Conservation (phyloP, 331 rosid genomes). For the Prunus yedoensis region DNA sequence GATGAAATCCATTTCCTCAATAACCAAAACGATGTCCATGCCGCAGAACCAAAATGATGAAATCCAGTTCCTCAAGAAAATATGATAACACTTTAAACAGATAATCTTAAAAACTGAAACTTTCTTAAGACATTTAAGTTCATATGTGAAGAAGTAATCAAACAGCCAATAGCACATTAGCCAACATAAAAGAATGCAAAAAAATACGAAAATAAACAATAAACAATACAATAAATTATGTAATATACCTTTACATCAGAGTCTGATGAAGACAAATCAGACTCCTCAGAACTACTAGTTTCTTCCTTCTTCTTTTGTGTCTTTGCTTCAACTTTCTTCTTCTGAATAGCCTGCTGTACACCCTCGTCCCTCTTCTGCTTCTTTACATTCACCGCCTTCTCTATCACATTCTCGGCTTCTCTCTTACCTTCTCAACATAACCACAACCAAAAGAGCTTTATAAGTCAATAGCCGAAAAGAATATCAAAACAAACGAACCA, state of each 20-base stretch:
- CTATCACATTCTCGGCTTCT: constrained; percentile 49
- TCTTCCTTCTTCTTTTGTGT: constrained; percentile 39
- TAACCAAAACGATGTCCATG: neutral
- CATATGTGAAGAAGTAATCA: neutral
- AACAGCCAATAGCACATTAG: neutral
- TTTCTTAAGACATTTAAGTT: neutral
- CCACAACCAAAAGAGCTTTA: neutral
- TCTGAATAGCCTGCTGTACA: constrained; percentile 43
- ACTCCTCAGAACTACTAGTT: constrained; percentile 30
- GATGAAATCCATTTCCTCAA: neutral
- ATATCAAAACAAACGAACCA: neutral
- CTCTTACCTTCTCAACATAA: constrained; percentile 53
- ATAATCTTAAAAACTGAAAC: too few relatives aligned
- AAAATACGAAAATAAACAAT: too few relatives aligned
- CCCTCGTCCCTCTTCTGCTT: constrained; percentile 59
- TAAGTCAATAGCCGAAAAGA: neutral
- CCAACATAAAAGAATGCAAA: neutral
- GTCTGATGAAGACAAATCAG: constrained; percentile 25
- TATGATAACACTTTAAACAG: too few relatives aligned
- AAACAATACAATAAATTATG: too few relatives aligned
- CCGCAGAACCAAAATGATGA: too few relatives aligned
- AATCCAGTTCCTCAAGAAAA: too few relatives aligned
- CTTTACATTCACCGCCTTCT: constrained; percentile 56
- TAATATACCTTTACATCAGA: constrained; percentile 32
- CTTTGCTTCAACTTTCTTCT: constrained; percentile 49